Percentiles rank a stretch among this genome's conserved stretches.
Evolutionary conservation across 116 monocot species (phyloP).

Genomic region (Dioscorea cayenensis): DNA sequence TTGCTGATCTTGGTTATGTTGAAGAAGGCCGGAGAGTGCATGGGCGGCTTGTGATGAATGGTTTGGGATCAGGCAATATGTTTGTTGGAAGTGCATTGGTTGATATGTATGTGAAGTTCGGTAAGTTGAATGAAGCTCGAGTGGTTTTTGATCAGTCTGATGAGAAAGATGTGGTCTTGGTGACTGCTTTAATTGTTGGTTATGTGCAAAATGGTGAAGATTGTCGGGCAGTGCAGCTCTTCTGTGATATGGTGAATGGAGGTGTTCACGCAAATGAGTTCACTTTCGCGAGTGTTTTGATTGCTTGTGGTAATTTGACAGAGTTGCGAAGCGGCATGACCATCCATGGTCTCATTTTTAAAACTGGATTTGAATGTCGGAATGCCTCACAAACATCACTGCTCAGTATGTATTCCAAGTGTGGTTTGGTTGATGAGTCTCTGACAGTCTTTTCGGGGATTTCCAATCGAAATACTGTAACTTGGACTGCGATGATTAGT

Average conservation of each 20-base stretch:
- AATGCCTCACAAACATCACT: constrained; percentile 35
- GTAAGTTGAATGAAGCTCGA: constrained; percentile 30
- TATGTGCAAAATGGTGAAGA: constrained; percentile 50
- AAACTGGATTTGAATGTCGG: constrained; percentile 17
- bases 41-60: constrained; percentile 24
- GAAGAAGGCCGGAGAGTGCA: constrained; percentile 27
- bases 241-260: constrained; percentile 21
- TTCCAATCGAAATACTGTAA: constrained; percentile 32
- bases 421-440: constrained; percentile 28
- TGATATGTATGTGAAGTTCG: constrained; percentile 57
- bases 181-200: constrained; percentile 55
- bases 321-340: constrained; percentile 15
- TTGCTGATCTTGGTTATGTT: constrained; percentile 21
- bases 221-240: constrained; percentile 26
- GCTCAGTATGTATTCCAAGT: constrained; percentile 47
- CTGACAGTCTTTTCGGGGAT: constrained; percentile 27
- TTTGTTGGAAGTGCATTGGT: constrained; percentile 51
- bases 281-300: constrained; percentile 64
- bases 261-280: constrained; percentile 45
- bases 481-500: constrained; percentile 48
- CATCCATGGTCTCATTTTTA: constrained; percentile 26
- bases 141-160: constrained; percentile 17
- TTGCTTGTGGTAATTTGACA: constrained; percentile 43
- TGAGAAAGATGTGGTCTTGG: constrained; percentile 56
- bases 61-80: constrained; percentile 20